Base-by-base conservation (phyloP, 352 stramenopile genomes). In the Phytophthora litchii region DNA sequence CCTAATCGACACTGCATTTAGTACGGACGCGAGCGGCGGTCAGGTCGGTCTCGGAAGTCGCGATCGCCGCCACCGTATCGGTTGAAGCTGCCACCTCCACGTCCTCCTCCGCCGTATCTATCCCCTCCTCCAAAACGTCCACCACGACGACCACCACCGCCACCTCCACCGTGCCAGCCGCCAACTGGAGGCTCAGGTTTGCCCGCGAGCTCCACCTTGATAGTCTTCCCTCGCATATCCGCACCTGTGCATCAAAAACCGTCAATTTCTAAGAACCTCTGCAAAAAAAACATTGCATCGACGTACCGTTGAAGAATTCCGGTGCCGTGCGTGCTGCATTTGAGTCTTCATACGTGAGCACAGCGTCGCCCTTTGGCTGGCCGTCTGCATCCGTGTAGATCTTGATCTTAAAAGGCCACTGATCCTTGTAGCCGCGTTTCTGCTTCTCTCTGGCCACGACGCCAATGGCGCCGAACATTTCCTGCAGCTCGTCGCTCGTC, bases 331-430 rank as follows among this genome's bases (percentile, higher is more conserved):
- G 81, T 3, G 87, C 87, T 1, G 87, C 87, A 49, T 93, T 96
- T 21, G 84, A 51, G 53, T 96, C 87, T 70, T 96, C 87, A 50
- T 86, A 96, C 41, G 83, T 94, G 25, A 96, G 69, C 35, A 94
- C 83, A 4, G 87, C 87, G 46, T 96, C 87, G 34, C 87, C 87
- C 73, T 96, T 96, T 38, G 73, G 66, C 35, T 81, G 50, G 9
- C 85, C 85, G 49, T 67, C 70, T 11, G 87, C 69, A 49, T 94
- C 86, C 56, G 82, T 83, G 66, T 96, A 96, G 25, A 96, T 78
- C 62, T 92, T 96, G 68, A 96, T 94, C 75, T 96, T 96, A 67
- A 87, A 96, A 29, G 87, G 87, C 85, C 87, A 96, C 56, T 96
- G 83, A 58, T 96, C 84, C 58, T 93, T 93, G 70, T 86, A 94